Evolutionary conservation across 768 basidiomycete genomes (phyloP).

Genomic region (Leucogyrophana mollusca): DNA sequence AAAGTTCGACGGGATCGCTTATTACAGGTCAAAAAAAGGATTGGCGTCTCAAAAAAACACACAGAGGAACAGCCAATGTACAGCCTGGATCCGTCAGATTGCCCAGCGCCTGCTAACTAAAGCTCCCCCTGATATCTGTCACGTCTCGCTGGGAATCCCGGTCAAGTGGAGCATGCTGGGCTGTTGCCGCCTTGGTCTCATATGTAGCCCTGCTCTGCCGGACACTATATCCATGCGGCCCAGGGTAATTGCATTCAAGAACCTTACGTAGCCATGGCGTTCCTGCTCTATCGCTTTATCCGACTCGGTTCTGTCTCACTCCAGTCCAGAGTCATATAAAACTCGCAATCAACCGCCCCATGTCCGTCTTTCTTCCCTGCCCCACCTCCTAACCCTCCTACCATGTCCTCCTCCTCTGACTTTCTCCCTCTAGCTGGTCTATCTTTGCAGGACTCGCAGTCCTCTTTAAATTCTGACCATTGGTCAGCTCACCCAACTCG

Average conservation of each 20-base stretch:
- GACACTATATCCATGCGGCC: conserved; percentile 18
- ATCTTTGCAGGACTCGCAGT: conserved; percentile 13
- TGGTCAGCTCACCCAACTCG: no score
- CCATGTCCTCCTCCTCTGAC: conserved; percentile 7
- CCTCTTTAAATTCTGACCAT: background rate
- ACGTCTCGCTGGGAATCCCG: background rate
- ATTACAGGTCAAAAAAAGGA: conserved; percentile 3
- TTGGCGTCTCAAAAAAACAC: background rate
- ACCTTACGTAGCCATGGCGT: conserved; percentile 30
- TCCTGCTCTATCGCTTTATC: conserved; percentile 20
- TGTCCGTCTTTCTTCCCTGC: conserved; percentile 8
- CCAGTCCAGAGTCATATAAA: conserved; percentile 29
- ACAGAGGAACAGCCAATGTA: background rate
- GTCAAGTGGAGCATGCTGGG: background rate
- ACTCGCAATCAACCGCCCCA: conserved; percentile 8
- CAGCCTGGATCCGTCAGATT: background rate
- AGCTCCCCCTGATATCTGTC: background rate
- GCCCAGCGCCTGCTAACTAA: background rate
- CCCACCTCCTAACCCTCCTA: conserved; percentile 7
- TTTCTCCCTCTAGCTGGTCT: conserved; percentile 15
- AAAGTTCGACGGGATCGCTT: background rate
- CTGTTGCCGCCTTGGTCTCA: conserved; percentile 5
- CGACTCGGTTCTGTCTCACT: conserved; percentile 28
- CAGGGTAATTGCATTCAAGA: conserved; percentile 15
- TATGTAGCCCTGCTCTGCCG: conserved; percentile 1